A percentile compares a stretch with the other conserved stretches of the same genome.
These are phyloP conservation scores for Hordeum marinum DNA, from an alignment of 176 grass and related monocot species.

Conservation along the genomic window DNA sequence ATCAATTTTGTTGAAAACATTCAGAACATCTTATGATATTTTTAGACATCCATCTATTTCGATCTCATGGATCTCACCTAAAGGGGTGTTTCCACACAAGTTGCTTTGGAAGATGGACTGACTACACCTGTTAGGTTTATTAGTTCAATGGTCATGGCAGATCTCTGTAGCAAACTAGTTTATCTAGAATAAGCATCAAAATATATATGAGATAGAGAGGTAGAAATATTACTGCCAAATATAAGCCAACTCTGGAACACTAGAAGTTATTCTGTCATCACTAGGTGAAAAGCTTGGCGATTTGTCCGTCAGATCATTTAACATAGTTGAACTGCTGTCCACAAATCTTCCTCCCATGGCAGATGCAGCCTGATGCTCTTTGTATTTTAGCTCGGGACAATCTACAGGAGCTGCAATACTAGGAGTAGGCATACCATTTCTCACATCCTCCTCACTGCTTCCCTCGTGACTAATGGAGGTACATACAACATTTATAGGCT, in stretches of 20 bases:
- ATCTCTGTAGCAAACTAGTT: neutral
- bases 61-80: neutral
- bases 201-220: neutral
- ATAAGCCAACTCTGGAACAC: slow-evolving; percentile 62
- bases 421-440: neutral
- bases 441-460: slow-evolving; percentile 15
- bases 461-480: slow-evolving; percentile 18
- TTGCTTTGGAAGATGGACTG: neutral
- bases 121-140: neutral
- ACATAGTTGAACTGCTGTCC: neutral
- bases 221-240: slow-evolving; percentile 85
- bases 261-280: slow-evolving; percentile 42
- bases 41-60: neutral
- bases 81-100: neutral
- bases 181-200: slow-evolving; percentile 19
- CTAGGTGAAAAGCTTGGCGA: slow-evolving; percentile 25
- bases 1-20: neutral
- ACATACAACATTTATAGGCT: slow-evolving; percentile 24
- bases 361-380: slow-evolving; percentile 14
- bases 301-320: slow-evolving; percentile 24
- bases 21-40: neutral
- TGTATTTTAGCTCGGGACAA: slow-evolving; percentile 14
- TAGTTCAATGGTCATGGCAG: neutral
- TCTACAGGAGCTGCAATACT: neutral
- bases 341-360: neutral